These are phyloP conservation scores for Persicaria tinctoria DNA, from an alignment of 148 eudicot genomes.

Conservation along the genomic window DNA sequence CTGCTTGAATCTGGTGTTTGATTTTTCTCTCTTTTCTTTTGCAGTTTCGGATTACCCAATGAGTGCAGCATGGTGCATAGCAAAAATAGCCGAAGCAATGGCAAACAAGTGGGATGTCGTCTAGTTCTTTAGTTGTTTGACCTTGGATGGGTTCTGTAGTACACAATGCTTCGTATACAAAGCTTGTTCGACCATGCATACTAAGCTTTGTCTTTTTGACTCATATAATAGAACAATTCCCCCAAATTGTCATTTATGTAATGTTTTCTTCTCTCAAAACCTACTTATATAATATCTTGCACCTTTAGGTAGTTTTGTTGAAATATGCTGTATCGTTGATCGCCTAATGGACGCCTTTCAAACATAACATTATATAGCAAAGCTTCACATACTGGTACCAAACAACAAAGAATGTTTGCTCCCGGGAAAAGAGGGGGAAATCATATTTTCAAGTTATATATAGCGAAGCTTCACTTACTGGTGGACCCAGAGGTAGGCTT, in stretches of 20 bases:
- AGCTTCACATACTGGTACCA: too few species aligned
- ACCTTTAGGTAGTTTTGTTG: neutral
- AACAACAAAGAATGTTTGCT: too few species aligned
- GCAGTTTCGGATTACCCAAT: slow-evolving; percentile 75
- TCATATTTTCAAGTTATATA: too few species aligned
- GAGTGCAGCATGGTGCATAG: slow-evolving; percentile 81
- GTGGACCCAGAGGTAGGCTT: too few species aligned
- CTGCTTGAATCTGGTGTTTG: neutral
- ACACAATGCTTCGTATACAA: neutral
- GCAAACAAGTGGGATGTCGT: slow-evolving; percentile 47
- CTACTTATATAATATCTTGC: neutral
- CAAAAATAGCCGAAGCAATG: slow-evolving; percentile 50
- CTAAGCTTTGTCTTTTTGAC: neutral
- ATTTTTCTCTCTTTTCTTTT: slow-evolving; percentile 2
- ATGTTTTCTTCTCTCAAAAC: neutral
- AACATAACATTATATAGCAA: too few species aligned
- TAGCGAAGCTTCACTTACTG: too few species aligned
- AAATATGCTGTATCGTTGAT: neutral
- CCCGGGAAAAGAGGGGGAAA: too few species aligned
- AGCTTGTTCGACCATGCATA: neutral
- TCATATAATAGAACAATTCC: neutral
- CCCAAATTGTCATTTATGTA: slow-evolving; percentile 2
- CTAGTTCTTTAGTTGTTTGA: neutral
- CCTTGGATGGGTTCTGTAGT: slow-evolving; percentile 3
- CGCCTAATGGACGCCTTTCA: too few species aligned